Percentiles rank a stretch among this genome's conserved stretches.
Evolutionary conservation across 2,329 filamentous ascomycete genomes (phyloP).

Genomic region (Aspergillus fumigatiaffinis): DNA sequence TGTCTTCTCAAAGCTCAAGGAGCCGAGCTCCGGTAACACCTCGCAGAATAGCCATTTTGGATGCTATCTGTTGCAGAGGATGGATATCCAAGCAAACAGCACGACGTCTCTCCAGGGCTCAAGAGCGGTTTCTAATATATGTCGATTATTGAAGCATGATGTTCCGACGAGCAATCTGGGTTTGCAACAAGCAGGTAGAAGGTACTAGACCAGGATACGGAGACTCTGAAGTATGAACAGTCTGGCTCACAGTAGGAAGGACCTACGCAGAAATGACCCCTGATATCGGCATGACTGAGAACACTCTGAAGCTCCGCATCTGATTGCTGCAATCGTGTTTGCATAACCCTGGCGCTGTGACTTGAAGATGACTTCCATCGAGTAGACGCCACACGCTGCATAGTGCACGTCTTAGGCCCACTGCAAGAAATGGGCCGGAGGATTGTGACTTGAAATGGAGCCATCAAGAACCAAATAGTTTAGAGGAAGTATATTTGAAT

Average conservation of each 20-base stretch:
- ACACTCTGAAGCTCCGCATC: neutral
- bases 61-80: neutral
- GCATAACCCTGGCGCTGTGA: neutral
- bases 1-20: neutral
- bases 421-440: neutral
- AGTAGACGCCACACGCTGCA: neutral
- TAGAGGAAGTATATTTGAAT: neutral
- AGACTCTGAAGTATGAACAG: neutral
- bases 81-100: neutral
- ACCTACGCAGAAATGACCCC: slow-evolving; percentile 1
- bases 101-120: neutral
- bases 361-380: neutral
- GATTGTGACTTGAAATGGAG: neutral
- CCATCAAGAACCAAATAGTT: neutral
- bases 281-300: neutral
- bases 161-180: neutral
- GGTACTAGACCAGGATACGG: neutral
- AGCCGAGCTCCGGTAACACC: neutral
- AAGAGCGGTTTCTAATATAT: neutral
- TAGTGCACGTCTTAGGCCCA: neutral
- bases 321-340: neutral
- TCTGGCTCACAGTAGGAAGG: neutral
- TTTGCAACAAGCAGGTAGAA: neutral
- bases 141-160: neutral
- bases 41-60: neutral